Evolutionary conservation across 2,329 filamentous ascomycete species (phyloP).

Genomic region (Talaromyces albobiverticillius): DNA sequence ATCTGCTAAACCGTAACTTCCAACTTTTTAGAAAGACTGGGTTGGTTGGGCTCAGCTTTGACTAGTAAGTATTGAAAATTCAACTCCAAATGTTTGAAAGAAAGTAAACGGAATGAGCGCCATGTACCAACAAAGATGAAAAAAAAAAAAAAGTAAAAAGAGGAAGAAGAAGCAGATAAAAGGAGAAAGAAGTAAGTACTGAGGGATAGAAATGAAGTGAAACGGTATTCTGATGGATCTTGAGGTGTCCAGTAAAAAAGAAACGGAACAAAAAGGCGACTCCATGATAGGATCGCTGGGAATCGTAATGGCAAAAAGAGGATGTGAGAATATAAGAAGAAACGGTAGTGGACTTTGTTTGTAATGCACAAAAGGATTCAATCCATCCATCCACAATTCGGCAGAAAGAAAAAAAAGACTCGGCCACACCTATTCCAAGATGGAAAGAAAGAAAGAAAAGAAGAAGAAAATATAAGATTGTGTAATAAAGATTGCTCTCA

Average conservation of each 20-base stretch:
- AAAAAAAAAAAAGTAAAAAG: not conserved
- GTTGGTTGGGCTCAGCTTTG: too few relatives aligned
- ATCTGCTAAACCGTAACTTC: too few relatives aligned
- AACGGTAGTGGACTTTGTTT: slow-evolving; percentile 16
- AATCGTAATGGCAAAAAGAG: slow-evolving; percentile 13
- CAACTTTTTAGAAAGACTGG: too few relatives aligned
- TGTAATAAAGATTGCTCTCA: not conserved
- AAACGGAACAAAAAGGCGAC: not conserved
- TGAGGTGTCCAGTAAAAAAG: not conserved
- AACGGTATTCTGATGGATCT: not conserved
- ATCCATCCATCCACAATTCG: not conserved
- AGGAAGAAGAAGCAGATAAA: too few relatives aligned
- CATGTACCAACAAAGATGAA: not conserved
- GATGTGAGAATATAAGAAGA: slow-evolving; percentile 14
- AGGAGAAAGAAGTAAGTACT: not conserved
- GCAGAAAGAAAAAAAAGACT: not conserved
- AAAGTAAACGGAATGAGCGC: not conserved
- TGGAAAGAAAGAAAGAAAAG: not conserved
- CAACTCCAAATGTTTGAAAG: not conserved
- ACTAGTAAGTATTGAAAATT: not conserved
- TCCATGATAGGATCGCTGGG: not conserved
- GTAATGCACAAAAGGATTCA: not conserved
- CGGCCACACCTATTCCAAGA: slow-evolving; percentile 1
- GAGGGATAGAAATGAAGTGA: not conserved
- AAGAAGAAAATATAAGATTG: not conserved